Evolutionary conservation across 805 yeast species (phyloP).

Genomic region (Candida arabinofermentans): DNA sequence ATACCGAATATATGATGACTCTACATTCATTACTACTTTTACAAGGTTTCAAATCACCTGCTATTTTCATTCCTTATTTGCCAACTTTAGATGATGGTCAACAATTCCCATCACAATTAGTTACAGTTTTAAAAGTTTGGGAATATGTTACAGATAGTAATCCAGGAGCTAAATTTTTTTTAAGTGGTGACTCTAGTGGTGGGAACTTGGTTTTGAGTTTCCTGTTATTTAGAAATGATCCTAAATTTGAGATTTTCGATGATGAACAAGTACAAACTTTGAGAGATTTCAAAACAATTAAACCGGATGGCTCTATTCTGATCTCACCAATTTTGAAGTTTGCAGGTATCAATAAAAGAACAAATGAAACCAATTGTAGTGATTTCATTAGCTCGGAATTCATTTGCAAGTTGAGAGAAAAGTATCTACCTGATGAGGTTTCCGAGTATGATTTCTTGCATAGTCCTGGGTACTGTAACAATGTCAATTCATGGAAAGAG

Average conservation of each 20-base stretch:
- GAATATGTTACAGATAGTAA: constrained; percentile 18
- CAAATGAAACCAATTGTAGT: constrained; percentile 8
- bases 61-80: constrained; percentile 36
- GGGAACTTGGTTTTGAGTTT: constrained; percentile 39
- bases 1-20: constrained; percentile 41
- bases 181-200: constrained; percentile 48
- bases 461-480: constrained; percentile 31
- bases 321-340: constrained; percentile 28
- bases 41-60: constrained; percentile 49
- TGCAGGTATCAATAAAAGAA: constrained; percentile 9
- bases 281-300: constrained; percentile 4
- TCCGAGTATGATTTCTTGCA: constrained; percentile 22
- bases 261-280: constrained; percentile 6
- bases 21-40: constrained; percentile 37
- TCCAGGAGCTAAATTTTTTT: constrained; percentile 28
- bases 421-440: constrained; percentile 11
- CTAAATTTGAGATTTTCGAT: constrained; percentile 19
- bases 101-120: constrained; percentile 26
- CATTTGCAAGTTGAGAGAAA: constrained; percentile 12
- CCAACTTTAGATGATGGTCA: constrained; percentile 10
- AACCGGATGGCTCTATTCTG: constrained; percentile 23
- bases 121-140: constrained; percentile 30
- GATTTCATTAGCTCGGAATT: constrained; percentile 18
- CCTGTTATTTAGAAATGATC: constrained; percentile 35
- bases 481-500: constrained; percentile 34